Base-by-base conservation (phyloP, 495 filamentous ascomycete species). In the Penicillium paxilli region DNA sequence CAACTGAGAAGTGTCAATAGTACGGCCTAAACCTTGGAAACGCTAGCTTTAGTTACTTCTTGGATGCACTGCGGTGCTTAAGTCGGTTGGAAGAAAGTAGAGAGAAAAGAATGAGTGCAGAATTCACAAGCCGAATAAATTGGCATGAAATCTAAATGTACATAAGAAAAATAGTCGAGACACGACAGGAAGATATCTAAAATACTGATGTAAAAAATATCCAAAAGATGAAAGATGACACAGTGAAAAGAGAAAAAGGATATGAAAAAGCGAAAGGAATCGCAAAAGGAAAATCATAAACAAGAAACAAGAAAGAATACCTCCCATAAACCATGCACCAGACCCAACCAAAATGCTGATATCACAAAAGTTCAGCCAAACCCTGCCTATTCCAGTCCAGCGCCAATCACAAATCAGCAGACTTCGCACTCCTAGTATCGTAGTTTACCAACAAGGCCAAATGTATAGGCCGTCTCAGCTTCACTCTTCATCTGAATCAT, bases 401-500 rank as follows among this genome's bases (percentile, higher is more conserved):
- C 33, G 41, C 23, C 14, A 26, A 50, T 41, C 26, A 56, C 2
- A 17, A 30, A 38, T 38, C 16, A 19, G 35, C 35, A 38, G n/a
- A 38, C 35, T 38, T 38, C 35, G 41, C 25, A 53, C 41, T 19
- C 37, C 42, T 72, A 86, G 66, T 84, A 85, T 54, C 80, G 71
- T 24, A 83, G 58, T 55, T 83, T 83, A 5, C 82, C 82, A 21
- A 85, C 82, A 53, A 84, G 74, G 3, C 82, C 83, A 58, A 85
- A 85, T 4, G 80, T 82, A 64, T 83, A 82, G 12, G 80, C 78
- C 4, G 82, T 78, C 54, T 85, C 82, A 9, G 79, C 80, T 61
- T 85, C 82, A 45, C 79, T 77, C 68, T 80, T 83, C 81, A 85
- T 83, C 71, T 94, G 90, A 52, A 96, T 85, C 79, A 92, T 91